Evolutionary conservation across 2,329 filamentous ascomycete species (phyloP), one percentile per base, ranked within the genome.

Genomic region (Stachybotrys elegans): DNA sequence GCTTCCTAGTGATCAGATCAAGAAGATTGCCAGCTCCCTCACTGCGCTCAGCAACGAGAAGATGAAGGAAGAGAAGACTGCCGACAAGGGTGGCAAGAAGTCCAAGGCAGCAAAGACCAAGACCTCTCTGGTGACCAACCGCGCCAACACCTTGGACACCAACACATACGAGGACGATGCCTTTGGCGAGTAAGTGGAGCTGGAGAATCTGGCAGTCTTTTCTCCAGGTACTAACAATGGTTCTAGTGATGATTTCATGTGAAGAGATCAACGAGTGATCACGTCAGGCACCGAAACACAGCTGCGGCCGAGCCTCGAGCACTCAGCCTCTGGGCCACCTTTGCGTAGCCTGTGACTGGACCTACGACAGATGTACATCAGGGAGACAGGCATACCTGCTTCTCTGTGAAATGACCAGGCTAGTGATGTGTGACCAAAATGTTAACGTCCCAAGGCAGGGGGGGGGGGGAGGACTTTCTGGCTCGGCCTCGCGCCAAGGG

Each of bases 1-100:
- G 22, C 69, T 98, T 53, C 83, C 86, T 13, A 95, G 88, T 62
- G 85, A 93, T 45, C 90, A 97, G 71, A 91, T 97, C 70, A 96
- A 97, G 80, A 97, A 97, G 77, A 81, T 95, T 53, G 81, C 89
- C 12, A 94, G 87, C 66, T 78, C 80, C 5, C 70, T 98, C 59
- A 95, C 91, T n/a, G 85, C 90, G 5, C 77, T 95, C 45, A 80
- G 88, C 63, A 98, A 98, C 65, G 93, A 97, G 79, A 96, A 95
- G 78, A 85, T 97, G 85, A 94, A 90, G 75, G 91, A 96, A 67
- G 93, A 98, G 78, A 96, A 97, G 78, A 83, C 85, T 4, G 81
- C 88, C 4, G 89, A 95, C 53, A 96, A 95, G 76, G 84, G 88
- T 43, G 88, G 85, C 59, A 98, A 97, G 86, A 98, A 97, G 82